Evolutionary conservation across 2,329 filamentous ascomycete genomes (phyloP), one percentile per base, ranked within the genome.

Genomic region (Alternaria brassicae): DNA sequence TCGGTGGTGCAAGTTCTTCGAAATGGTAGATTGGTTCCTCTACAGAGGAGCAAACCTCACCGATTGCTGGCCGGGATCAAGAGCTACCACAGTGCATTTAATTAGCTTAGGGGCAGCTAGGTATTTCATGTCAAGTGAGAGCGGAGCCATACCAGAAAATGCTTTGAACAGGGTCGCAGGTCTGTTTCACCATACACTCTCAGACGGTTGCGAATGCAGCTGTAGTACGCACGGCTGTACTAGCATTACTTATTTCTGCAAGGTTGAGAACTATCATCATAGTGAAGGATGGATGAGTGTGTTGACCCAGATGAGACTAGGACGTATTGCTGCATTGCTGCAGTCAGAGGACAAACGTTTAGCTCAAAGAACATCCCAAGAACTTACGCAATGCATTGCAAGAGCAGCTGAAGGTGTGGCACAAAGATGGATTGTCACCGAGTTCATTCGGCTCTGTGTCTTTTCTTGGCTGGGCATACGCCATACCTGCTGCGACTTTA

Each of bases 111-210:
- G 15, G 7, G 39, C 6, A 13, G 12, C 39, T n/a, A 2, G 2
- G 2, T n/a, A n/a, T 6, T 36, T 8, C 12, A 4, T 2, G 0
- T 13, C 37, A 23, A 13, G 0, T 1, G 3, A 0, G 2, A 4
- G 2, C 12, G 1, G 4, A n/a, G 39, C 21, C 0, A n/a, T 15
- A 2, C 6, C 21, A 27, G 6, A 41, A 7, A 12, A 25, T 25
- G 2, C 7, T 9, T 25, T 7, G 12, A 8, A 41, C 15, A 13
- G 2, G 2, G 10, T 25, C 19, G 21, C 39, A 25, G 13, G n/a
- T 9, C 3, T 9, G 8, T 42, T 42, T 9, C 40, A 3, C 9
- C 21, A 42, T 4, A 27, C 40, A n/a, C 3, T 15, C 13, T n/a
- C 13, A n/a, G 40, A 42, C 23, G 23, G 27, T 9, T 42, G 40